Evolutionary conservation across 2,329 filamentous ascomycete genomes (phyloP), one percentile per base, ranked within the genome.

Genomic region (Exophiala sp.): DNA sequence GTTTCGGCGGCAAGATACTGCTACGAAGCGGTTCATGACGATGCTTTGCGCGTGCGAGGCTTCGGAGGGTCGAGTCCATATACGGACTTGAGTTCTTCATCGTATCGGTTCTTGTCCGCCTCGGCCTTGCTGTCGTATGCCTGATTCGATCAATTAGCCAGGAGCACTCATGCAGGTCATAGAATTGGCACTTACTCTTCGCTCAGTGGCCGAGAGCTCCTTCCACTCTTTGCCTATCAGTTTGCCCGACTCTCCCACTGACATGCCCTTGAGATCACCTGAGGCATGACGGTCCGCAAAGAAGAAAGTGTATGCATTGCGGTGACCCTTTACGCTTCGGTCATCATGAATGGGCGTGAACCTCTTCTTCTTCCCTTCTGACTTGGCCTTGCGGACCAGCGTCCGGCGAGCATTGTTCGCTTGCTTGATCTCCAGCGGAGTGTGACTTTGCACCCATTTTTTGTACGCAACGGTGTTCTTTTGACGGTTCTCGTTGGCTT

Each of bases 381-480:
- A 42, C 43, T 59, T 55, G 38, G 56, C 39, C 52, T 58, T 41
- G 63, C 63, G 60, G 7, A 36, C 39, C 33, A 63, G 46, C 41
- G 69, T 57, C 24, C 36, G 54, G 35, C 85, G 80, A 9, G 85
- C 85, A 9, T 60, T 64, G 66, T 88, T 88, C 52, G 85, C 84
- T 2, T 72, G 54, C 42, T 71, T 71, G 61, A 88, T 86, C 63
- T 85, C 66, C 4, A 79, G 71, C 8, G 81, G 77, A 1, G 80
- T 80, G 63, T 84, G 69, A 2, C 67, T 69, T 32, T 76, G 66
- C 16, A 87, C 66, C 81, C 81, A 88, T 54, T 73, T 65, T 29
- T 78, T 70, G 64, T 77, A 78, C 11, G 70, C 72, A 16, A 70
- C 68, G 16, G 66, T 61, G 46, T 76, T 77, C 11, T 71, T 68